Base-by-base conservation (phyloP, 257 asterid genomes). In the Gentiana dahurica region DNA sequence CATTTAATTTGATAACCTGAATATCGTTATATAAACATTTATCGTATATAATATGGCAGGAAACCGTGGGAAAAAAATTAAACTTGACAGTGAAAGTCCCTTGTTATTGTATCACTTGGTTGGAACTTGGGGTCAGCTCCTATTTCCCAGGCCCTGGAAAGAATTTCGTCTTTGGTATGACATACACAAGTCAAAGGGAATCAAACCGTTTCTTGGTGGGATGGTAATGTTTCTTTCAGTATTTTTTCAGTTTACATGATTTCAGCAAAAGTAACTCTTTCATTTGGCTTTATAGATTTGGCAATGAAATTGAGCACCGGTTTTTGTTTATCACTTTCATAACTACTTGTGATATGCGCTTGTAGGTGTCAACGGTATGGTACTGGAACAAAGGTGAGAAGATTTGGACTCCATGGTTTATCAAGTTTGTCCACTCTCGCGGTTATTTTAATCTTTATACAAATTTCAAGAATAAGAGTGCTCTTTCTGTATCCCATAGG, bases 51-150 rank as follows among this genome's bases (percentile, higher is more conserved):
- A 49, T 57, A 60, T 49, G 34, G 63, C 84, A 91, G 97, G 97
- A 53, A 91, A 83, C 71, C 98, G 78, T 63, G 98, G 95, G 65
- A 85, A 91, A 62, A 83, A 87, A 74, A 79, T 91, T 79, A 74
- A 83, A 47, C 65, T 87, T 60, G 88, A 85, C 66, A 71, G 73
- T 51, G 83, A 56, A 68, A 75, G 77, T 58, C 81, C 56, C 66
- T 65, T 87, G 62, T 87, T 91, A 73, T 72, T 91, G 72, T 91
- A 87, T 66, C 97, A 87, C 77, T 78, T 91, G 46, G 95, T 91
- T 66, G 98, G 97, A 51, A 91, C 98, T 24, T 91, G 98, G 98
- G 98, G 98, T 34, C 98, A 91, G 78, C 98, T 91, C 75, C 70
- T 91, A 54, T 91, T 91, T 75, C 98, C 98, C 9, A 76, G 78